Conservation (phyloP, 1,284 basidiomycete genomes). For the Meripilus lineatus region DNA sequence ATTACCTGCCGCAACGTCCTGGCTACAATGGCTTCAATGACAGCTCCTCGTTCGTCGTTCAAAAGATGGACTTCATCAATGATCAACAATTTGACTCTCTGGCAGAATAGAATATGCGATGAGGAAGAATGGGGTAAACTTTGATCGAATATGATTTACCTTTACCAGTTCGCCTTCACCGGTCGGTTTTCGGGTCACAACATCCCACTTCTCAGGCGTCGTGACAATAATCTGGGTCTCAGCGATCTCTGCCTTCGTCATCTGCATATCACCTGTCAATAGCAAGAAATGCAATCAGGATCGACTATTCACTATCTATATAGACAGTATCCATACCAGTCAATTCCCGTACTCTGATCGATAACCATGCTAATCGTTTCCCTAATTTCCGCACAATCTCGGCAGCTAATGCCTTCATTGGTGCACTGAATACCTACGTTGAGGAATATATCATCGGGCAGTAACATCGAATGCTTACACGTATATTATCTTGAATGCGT, state of each 20-base stretch:
- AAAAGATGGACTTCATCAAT: constrained; percentile 98
- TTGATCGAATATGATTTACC: constrained; percentile 53
- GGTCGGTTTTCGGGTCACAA: constrained; percentile 95
- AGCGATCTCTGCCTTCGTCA: constrained; percentile 91
- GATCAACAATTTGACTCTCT: constrained; percentile 94
- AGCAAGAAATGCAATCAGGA: constrained; percentile 4
- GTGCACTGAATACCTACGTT: constrained; percentile 61
- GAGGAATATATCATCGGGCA: neutral
- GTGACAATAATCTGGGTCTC: constrained; percentile 99
- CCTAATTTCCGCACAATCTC: constrained; percentile 94
- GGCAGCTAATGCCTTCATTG: constrained; percentile 97
- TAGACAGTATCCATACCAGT: constrained; percentile 54
- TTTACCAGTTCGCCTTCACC: constrained; percentile 95
- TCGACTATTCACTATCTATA: neutral
- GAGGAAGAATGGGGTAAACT: neutral
- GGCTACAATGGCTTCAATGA: constrained; percentile 98
- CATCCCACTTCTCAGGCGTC: constrained; percentile 99
- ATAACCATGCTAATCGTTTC: constrained; percentile 89
- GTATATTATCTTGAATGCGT: constrained; percentile 95
- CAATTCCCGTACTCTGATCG: constrained; percentile 85
- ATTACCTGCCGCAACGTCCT: constrained; percentile 85
- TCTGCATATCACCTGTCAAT: constrained; percentile 88
- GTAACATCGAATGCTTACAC: constrained; percentile 52
- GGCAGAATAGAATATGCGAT: constrained; percentile 6
- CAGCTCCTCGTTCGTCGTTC: constrained; percentile 97